These are phyloP conservation scores for Colletotrichum euphorbiae DNA, from an alignment of 2,329 filamentous ascomycete species.

Conservation along the genomic window DNA sequence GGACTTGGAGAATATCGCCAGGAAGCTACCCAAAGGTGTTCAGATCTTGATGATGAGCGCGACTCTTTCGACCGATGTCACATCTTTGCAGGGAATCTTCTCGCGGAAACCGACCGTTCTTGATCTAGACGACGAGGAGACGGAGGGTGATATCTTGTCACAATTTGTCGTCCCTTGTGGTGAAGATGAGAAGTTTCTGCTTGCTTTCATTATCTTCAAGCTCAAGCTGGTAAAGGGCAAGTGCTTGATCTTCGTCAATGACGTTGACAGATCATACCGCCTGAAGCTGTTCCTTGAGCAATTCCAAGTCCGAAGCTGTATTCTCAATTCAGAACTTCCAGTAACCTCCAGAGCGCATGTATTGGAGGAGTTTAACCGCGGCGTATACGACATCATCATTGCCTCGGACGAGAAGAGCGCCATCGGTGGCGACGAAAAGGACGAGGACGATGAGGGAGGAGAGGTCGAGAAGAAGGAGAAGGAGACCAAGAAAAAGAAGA, in stretches of 20 bases:
- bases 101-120: slow-evolving; percentile 83
- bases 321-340: slow-evolving; percentile 93
- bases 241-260: slow-evolving; percentile 77
- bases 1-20: slow-evolving; percentile 83
- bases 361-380: slow-evolving; percentile 96
- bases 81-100: slow-evolving; percentile 86
- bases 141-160: slow-evolving; percentile 79
- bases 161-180: slow-evolving; percentile 91
- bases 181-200: slow-evolving; percentile 97
- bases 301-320: slow-evolving; percentile 93
- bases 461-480: slow-evolving; percentile 56
- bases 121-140: slow-evolving; percentile 85
- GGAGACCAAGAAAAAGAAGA: slow-evolving; percentile 66
- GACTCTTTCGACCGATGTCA: slow-evolving; percentile 88
- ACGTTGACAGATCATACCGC: slow-evolving; percentile 89
- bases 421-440: slow-evolving; percentile 71
- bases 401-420: slow-evolving; percentile 93
- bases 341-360: slow-evolving; percentile 94
- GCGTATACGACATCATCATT: slow-evolving; percentile 97
- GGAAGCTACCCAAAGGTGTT: slow-evolving; percentile 82
- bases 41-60: slow-evolving; percentile 96
- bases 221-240: slow-evolving; percentile 94
- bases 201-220: slow-evolving; percentile 96
- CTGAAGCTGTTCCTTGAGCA: slow-evolving; percentile 96
- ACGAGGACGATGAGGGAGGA: slow-evolving; percentile 53